Conservation (phyloP, 139 green algal species). For the Coelastrella sp. region DNA sequence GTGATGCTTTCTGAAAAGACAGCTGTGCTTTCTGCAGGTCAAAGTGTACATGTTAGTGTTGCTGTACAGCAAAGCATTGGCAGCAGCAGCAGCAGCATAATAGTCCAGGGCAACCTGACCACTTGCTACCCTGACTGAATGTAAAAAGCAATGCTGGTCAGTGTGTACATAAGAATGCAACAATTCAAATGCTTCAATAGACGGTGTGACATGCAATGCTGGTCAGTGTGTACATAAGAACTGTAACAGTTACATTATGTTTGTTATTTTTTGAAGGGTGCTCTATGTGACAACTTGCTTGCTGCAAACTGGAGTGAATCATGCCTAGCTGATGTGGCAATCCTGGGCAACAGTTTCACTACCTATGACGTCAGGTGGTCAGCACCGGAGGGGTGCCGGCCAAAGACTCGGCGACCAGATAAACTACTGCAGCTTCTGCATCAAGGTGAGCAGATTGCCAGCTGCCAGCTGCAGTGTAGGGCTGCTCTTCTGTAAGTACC, state of each 20-base stretch:
- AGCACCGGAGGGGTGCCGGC: background rate
- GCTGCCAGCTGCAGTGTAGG: background rate
- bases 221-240: too few species aligned
- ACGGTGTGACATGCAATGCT: too few species aligned
- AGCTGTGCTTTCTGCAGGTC: too few species aligned
- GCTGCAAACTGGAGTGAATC: conserved; percentile 43
- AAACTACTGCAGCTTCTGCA: conserved; percentile 38
- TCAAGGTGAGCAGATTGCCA: background rate
- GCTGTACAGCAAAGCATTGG: too few species aligned
- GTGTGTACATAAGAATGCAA: too few species aligned
- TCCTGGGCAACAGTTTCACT: conserved; percentile 62
- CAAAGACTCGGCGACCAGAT: background rate
- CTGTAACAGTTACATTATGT: too few species aligned
- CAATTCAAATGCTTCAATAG: too few species aligned
- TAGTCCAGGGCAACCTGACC: background rate
- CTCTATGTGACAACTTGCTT: conserved; percentile 55
- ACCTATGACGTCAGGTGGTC: conserved; percentile 51
- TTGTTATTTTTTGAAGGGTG: conserved; percentile 13
- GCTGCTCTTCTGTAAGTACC: too few species aligned
- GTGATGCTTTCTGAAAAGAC: background rate
- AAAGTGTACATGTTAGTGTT: too few species aligned
- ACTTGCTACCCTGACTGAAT: background rate
- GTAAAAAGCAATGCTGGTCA: background rate
- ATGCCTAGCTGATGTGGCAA: background rate
- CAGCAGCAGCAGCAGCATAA: background rate